These are phyloP conservation scores for Cardamine occulta DNA, from an alignment of 345 rosid genomes.

Conservation along the genomic window DNA sequence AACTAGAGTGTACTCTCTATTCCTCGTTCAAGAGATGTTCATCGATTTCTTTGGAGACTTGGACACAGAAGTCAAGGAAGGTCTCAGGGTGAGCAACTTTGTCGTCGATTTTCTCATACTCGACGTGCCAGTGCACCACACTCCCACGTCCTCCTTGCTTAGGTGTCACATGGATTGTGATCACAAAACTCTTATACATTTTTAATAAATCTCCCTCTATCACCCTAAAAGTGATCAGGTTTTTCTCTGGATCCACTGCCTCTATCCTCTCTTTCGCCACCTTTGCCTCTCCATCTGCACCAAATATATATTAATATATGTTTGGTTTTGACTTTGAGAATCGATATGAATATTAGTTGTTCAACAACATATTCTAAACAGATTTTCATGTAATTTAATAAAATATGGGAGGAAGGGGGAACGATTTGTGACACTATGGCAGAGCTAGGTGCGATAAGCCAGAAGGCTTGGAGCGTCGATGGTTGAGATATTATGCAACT, in stretches of 20 bases:
- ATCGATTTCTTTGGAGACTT: constrained; percentile 24
- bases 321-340: neutral
- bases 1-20: neutral
- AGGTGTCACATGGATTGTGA: constrained; percentile 33
- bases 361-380: neutral
- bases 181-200: constrained; percentile 37
- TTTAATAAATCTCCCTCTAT: constrained; percentile 43
- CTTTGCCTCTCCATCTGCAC: too few species aligned
- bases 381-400: too few species aligned
- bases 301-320: neutral
- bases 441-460: neutral
- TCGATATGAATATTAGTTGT: neutral
- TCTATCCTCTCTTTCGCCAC: constrained; percentile 38
- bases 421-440: neutral
- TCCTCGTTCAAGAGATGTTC: constrained; percentile 33
- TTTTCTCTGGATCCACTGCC: constrained; percentile 39
- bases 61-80: constrained; percentile 21
- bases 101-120: constrained; percentile 29
- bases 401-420: too few species aligned
- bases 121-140: constrained; percentile 41
- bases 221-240: constrained; percentile 33
- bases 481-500: neutral
- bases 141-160: constrained; percentile 35
- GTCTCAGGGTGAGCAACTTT: constrained; percentile 36
- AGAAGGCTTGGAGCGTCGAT: neutral